phyloP scores from a whole-genome alignment of 345 rosid species.

The Eucalyptus tenuipes region DNA sequence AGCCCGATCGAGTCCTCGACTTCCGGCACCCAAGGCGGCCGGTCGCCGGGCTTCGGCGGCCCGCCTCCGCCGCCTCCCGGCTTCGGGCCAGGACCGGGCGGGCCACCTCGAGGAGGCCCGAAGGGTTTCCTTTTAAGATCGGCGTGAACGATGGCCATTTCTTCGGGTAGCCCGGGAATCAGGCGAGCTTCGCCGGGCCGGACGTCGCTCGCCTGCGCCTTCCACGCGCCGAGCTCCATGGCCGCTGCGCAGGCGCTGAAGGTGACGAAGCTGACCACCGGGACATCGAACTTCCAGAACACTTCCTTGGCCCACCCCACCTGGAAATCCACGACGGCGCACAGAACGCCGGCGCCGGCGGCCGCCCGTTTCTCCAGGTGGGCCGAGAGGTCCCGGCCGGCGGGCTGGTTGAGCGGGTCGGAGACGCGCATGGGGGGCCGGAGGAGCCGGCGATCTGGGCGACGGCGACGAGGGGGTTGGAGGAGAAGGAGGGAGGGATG shows the following conservation, averaged over 20 bases:
- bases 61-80: neutral
- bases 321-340: conserved; percentile 26
- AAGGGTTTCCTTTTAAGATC: conserved; percentile 6
- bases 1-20: neutral
- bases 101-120: neutral
- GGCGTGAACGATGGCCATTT: conserved; percentile 6
- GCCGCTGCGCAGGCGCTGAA: conserved; percentile 13
- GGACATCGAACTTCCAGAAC: conserved; percentile 1
- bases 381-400: conserved; percentile 1
- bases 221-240: conserved; percentile 13
- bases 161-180: conserved; percentile 17
- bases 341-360: neutral
- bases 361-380: neutral
- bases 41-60: conserved; percentile 13
- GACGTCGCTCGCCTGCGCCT: neutral
- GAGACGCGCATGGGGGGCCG: neutral
- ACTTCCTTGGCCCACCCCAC: conserved; percentile 8
- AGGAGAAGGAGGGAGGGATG: conserved; percentile 15
- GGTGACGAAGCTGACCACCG: conserved; percentile 7
- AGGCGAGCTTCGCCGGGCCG: conserved; percentile 12
- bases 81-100: neutral
- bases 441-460: neutral
- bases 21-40: conserved; percentile 19
- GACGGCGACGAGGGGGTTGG: conserved; percentile 8
- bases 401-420: neutral